Evolutionary conservation across 768 basidiomycete species (phyloP), one percentile per base, ranked within the genome.

Genomic region (Rhodotorula graminis): DNA sequence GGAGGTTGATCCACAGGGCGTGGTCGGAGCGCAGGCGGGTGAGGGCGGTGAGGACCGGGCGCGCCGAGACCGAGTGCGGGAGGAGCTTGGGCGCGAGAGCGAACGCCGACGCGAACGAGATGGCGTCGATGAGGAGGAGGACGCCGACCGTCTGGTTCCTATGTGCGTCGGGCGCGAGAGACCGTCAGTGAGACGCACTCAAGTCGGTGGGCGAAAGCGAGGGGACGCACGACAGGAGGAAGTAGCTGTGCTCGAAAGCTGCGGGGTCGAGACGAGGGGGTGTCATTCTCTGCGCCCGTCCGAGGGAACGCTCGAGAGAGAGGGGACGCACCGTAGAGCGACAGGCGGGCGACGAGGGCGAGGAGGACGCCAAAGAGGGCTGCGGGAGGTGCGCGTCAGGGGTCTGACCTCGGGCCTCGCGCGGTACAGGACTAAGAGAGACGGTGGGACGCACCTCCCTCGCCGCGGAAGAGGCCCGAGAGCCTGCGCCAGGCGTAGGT

Each of bases 211-310:
- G 15, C 11, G 2, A 18, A 64, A 60, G 18, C 23, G 46, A 27
- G 25, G 33, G 23, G 12, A 69, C 73, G 40, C 27, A 74, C 73
- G 66, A 65, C n/a, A 74, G 69, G 42, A 74, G 67, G 56, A 74
- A 74, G 55, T 74, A 74, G 29, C 63, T 62, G 65, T 71, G 69
- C 55, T 74, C 73, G 19, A 74, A 74, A 40, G 61, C 58, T 61
- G 60, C 60, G 60, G 16, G n/a, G 9, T 12, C 25, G 57, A 44
- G 16, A 25, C 14, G 14, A 21, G 8, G 56, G 14, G 1, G 33
- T 9, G 23, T 31, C 31, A 57, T 33, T 12, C 27, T 49, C n/a
- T 10, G 14, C 14, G 9, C 53, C n/a, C 9, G 4, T 31, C 3
- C 18, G 16, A 55, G n/a, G 2, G 3, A n/a, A n/a, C 15, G 27